phyloP scores from a whole-genome alignment of 78 protist genomes.

The Dictyostelium intermedium region DNA sequence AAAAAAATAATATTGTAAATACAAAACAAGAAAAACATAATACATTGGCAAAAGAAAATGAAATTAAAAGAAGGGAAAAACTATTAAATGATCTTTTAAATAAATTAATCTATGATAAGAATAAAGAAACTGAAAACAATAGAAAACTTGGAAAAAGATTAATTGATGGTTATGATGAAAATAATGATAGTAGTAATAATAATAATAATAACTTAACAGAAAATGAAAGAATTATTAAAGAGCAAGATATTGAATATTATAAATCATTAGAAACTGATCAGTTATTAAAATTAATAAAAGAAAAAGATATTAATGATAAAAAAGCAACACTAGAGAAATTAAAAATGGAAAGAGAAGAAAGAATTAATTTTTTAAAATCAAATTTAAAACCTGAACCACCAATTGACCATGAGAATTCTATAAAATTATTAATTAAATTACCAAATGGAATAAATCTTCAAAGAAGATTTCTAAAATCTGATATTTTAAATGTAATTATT shows the following conservation, averaged over 20 bases:
- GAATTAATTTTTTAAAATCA: not conserved
- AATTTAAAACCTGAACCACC: not conserved
- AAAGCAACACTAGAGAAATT: not conserved
- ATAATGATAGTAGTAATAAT: not conserved
- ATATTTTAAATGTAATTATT: not conserved
- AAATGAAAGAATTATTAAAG: constrained; percentile 2
- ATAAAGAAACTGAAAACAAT: not conserved
- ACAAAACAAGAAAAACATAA: not conserved
- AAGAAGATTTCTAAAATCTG: constrained; percentile 7
- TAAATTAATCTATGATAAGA: not conserved
- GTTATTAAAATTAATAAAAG: not conserved
- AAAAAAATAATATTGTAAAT: not conserved
- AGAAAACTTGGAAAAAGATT: not conserved
- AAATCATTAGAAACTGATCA: not conserved
- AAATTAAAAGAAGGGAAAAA: not conserved
- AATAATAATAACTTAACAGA: not conserved
- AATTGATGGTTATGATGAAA: not conserved
- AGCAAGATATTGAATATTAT: constrained; percentile 10
- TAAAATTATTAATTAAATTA: not conserved
- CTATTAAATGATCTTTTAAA: not conserved
- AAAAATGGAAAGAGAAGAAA: not conserved
- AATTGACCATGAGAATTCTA: not conserved
- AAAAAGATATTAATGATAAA: not conserved
- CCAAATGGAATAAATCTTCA: not conserved
- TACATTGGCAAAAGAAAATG: not conserved